phyloP scores from a whole-genome alignment of 805 yeast genomes.

The Kodamaea fukazawae region DNA sequence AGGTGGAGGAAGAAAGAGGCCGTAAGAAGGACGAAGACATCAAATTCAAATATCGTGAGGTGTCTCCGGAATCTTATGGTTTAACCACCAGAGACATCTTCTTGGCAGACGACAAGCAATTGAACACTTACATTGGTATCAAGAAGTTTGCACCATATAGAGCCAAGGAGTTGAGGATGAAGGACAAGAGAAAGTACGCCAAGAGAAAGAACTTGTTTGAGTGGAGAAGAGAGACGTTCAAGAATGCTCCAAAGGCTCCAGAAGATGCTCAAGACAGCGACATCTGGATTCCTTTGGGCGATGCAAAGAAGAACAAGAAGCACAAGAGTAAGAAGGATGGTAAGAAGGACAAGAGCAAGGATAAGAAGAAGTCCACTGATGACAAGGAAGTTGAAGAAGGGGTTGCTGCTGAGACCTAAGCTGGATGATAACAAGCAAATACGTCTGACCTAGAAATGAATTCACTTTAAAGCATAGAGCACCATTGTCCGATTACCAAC shows the following conservation, averaged over 20 bases:
- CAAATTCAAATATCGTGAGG: slow-evolving; percentile 84
- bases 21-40: slow-evolving; percentile 44
- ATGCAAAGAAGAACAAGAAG: slow-evolving; percentile 6
- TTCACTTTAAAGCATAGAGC: no score
- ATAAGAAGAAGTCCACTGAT: slow-evolving; percentile 5
- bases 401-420: not conserved
- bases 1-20: slow-evolving; percentile 62
- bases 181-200: slow-evolving; percentile 80
- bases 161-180: slow-evolving; percentile 63
- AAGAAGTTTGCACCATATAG: slow-evolving; percentile 94
- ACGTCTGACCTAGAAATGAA: no score
- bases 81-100: slow-evolving; percentile 81
- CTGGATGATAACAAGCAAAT: no score
- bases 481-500: no score
- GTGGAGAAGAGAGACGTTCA: slow-evolving; percentile 87
- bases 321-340: slow-evolving; percentile 11
- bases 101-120: slow-evolving; percentile 80
- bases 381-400: slow-evolving; percentile 1
- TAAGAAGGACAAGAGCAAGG: slow-evolving; percentile 10
- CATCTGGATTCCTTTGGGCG: slow-evolving; percentile 35
- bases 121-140: slow-evolving; percentile 82
- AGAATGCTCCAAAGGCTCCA: slow-evolving; percentile 45
- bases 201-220: slow-evolving; percentile 80
- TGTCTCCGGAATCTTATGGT: slow-evolving; percentile 92
- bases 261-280: slow-evolving; percentile 34